These are phyloP conservation scores for Acorus gramineus DNA, from an alignment of 106 monocot genomes.

Conservation along the genomic window DNA sequence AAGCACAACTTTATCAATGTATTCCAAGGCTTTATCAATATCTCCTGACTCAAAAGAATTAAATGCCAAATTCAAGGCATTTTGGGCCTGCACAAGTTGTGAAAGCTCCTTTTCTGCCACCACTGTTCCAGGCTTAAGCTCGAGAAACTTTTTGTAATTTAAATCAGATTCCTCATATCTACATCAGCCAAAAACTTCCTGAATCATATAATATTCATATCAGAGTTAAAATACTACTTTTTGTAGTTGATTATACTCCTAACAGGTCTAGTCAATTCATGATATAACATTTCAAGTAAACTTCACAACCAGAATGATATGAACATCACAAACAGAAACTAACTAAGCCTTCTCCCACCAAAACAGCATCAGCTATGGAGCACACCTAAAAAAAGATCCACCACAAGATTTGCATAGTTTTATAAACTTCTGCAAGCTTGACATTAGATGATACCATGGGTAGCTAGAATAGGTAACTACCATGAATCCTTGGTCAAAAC, in stretches of 20 bases:
- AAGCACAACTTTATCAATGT: conserved; percentile 85
- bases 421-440: too few species aligned
- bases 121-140: conserved; percentile 61
- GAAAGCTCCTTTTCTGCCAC: conserved; percentile 83
- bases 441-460: too few species aligned
- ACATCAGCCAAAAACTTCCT: conserved; percentile 26
- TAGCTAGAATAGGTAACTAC: too few species aligned
- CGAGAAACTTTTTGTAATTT: conserved; percentile 65
- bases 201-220: conserved; percentile 14
- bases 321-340: too few species aligned
- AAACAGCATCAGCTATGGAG: too few species aligned
- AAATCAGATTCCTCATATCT: conserved; percentile 86
- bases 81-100: conserved; percentile 65
- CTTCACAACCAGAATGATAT: too few species aligned
- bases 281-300: not conserved
- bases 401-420: too few species aligned
- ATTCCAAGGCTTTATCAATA: conserved; percentile 75
- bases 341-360: too few species aligned
- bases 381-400: too few species aligned
- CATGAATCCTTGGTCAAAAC: too few species aligned
- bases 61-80: conserved; percentile 65
- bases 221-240: not conserved
- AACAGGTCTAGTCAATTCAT: not conserved
- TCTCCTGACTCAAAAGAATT: conserved; percentile 59
- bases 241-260: not conserved